phyloP scores from a whole-genome alignment of 208 protist genomes.

The Jaenimonas drosophilae region DNA sequence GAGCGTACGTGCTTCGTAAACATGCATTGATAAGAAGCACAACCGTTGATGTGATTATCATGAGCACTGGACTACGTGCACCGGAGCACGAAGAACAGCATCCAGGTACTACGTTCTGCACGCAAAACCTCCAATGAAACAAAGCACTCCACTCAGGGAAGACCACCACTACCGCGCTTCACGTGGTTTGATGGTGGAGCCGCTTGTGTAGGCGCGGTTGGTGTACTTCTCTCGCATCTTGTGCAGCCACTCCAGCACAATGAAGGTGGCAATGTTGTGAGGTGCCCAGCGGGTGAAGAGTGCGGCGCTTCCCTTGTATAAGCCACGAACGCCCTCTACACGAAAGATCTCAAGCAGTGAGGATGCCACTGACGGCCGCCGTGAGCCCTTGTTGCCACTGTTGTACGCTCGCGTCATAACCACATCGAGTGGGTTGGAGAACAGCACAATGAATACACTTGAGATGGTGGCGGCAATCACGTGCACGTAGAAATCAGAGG shows the following conservation, averaged over 20 bases:
- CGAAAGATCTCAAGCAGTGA: conserved; percentile 24
- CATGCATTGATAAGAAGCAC: background rate
- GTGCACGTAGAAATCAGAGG: conserved; percentile 37
- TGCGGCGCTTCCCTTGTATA: conserved; percentile 59
- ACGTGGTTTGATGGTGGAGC: conserved; percentile 19
- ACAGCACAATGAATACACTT: conserved; percentile 13
- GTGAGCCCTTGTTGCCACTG: conserved; percentile 4
- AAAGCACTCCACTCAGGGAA: too few relatives aligned
- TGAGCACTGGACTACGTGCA: background rate
- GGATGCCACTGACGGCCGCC: background rate
- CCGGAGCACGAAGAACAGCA: background rate
- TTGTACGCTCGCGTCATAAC: conserved; percentile 65
- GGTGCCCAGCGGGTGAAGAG: conserved; percentile 44
- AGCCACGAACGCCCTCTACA: conserved; percentile 46
- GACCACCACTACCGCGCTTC: too few relatives aligned
- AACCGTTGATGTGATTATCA: background rate
- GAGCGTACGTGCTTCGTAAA: background rate
- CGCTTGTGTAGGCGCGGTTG: conserved; percentile 36
- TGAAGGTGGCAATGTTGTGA: conserved; percentile 53
- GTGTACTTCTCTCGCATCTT: conserved; percentile 32
- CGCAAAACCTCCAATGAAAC: too few relatives aligned
- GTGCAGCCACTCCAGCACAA: conserved; percentile 41
- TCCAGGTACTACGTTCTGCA: background rate
- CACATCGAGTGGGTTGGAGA: conserved; percentile 55
- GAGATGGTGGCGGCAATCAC: conserved; percentile 21